These are phyloP conservation scores for Arthrobotrys iridis DNA, from an alignment of 2,329 filamentous ascomycete species.

Conservation along the genomic window DNA sequence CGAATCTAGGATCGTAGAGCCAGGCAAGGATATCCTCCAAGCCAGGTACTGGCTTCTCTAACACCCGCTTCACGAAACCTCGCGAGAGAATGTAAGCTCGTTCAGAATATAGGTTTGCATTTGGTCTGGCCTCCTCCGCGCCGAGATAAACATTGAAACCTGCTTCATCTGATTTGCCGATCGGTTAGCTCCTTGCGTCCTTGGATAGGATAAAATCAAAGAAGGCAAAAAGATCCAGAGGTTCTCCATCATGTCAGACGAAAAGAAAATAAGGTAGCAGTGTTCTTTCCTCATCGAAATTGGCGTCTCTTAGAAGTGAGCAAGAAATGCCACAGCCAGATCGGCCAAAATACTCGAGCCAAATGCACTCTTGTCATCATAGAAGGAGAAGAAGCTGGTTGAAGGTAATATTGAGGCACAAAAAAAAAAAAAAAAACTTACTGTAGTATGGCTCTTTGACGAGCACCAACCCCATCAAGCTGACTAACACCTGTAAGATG, in stretches of 20 bases:
- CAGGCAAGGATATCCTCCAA: constrained; percentile 67
- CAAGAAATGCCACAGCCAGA: constrained; percentile 50
- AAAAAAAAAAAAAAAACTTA: constrained; percentile 58
- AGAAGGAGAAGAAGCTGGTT: constrained; percentile 4
- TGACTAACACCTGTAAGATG: constrained; percentile 70
- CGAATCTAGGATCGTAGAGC: constrained; percentile 63
- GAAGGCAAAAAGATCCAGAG: background rate
- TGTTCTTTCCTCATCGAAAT: constrained; percentile 70
- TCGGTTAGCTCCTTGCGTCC: constrained; percentile 8
- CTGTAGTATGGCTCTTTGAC: constrained; percentile 72
- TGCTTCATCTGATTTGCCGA: constrained; percentile 66
- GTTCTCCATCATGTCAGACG: constrained; percentile 35
- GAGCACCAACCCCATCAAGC: constrained; percentile 68
- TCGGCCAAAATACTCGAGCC: constrained; percentile 65
- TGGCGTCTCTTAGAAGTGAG: constrained; percentile 60
- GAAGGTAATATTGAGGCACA: background rate
- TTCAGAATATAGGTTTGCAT: constrained; percentile 67
- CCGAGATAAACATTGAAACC: constrained; percentile 68
- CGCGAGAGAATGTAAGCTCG: constrained; percentile 67
- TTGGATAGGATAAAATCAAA: background rate
- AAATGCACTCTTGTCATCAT: constrained; percentile 65
- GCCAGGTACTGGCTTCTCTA: constrained; percentile 63
- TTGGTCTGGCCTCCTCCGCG: constrained; percentile 64
- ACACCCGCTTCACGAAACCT: constrained; percentile 65
- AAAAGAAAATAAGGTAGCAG: constrained; percentile 63